These are phyloP conservation scores for Globisporangium alternatum DNA, from an alignment of 352 stramenopile genomes.

Conservation along the genomic window DNA sequence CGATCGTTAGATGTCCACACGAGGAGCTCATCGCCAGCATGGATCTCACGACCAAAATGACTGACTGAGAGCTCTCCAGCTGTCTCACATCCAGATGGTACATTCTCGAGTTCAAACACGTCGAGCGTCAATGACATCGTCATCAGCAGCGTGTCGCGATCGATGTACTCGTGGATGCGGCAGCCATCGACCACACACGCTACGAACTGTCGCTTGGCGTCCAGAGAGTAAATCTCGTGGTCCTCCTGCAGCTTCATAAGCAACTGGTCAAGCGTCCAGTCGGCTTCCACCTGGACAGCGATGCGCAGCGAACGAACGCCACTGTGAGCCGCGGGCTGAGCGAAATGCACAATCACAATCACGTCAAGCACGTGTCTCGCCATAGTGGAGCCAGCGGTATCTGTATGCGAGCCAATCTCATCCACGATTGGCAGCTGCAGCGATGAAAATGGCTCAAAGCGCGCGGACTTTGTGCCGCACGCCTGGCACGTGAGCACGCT, in stretches of 20 bases:
- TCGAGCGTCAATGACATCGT: slow-evolving; percentile 29
- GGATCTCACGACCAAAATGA: slow-evolving; percentile 10
- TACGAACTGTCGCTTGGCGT: slow-evolving; percentile 18
- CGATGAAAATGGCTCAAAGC: slow-evolving; percentile 89
- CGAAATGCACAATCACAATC: slow-evolving; percentile 36
- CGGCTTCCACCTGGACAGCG: slow-evolving; percentile 17
- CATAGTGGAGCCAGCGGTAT: not conserved
- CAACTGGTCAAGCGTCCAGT: slow-evolving; percentile 41
- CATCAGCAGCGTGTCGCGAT: slow-evolving; percentile 28
- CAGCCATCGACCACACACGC: slow-evolving; percentile 24
- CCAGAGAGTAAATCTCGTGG: slow-evolving; percentile 16
- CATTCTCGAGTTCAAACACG: slow-evolving; percentile 38
- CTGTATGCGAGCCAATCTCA: not conserved
- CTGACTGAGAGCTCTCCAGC: not conserved
- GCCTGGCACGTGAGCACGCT: slow-evolving; percentile 85
- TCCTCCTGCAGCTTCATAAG: slow-evolving; percentile 31
- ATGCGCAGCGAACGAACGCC: slow-evolving; percentile 18
- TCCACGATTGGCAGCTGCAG: slow-evolving; percentile 50
- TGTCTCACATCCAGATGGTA: not conserved
- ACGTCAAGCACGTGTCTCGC: slow-evolving; percentile 23
- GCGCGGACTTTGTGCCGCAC: slow-evolving; percentile 82
- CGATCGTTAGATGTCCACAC: slow-evolving; percentile 21
- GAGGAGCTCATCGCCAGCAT: slow-evolving; percentile 18
- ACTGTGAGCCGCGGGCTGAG: slow-evolving; percentile 15
- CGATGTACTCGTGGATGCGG: slow-evolving; percentile 28